Base-by-base conservation (phyloP, 345 rosid species). In the Citrus glauca region DNA sequence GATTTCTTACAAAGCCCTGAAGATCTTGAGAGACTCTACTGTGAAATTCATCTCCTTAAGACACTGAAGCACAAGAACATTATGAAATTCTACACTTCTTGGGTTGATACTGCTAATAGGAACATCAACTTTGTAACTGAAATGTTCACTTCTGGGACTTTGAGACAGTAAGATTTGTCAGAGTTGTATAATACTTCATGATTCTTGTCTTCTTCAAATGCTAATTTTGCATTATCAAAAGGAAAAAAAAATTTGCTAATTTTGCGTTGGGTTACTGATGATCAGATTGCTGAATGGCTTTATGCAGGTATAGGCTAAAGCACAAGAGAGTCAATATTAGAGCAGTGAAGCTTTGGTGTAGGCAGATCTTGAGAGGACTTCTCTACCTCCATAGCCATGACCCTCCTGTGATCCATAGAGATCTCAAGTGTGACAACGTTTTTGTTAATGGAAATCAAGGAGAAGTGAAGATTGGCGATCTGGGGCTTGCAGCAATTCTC, bases 391-490 rank as follows among this genome's bases (percentile, higher is more conserved):
- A 93, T 76, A 87, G 84, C 83, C 94, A 82, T 81, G 91, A 93
- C 77, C 98, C 98, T 28, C 98, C 98, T 19, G 94, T 95, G 85
- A 95, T 95, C 57, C 98, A 95, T 32, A 87, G 98, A 86, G 98
- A 95, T 91, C 94, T 95, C 68, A 95, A 95, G 85, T 95, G 98
- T 80, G 99, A 95, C 78, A 95, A 95, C 75, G 93, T 95, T 77
- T 95, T 95, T 78, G 73, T 95, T 42, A 95, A 95, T 80, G 99
- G 99, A 2, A 95, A 93, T 84, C 99, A 93, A 85, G 99, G 99
- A 61, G 97, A 93, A 80, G 97, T 94, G 71, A 94, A 94, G 91
- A 93, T 94, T 22, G 98, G 98, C 1, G 98, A 95, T 92, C 99
- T 95, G 38, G 98, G 99, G 56, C 93, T 93, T 6, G 99, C 99